Percentiles rank a stretch among this genome's conserved stretches.
phyloP scores from a whole-genome alignment of 257 asterid genomes.

The Cinchona pubescens region DNA sequence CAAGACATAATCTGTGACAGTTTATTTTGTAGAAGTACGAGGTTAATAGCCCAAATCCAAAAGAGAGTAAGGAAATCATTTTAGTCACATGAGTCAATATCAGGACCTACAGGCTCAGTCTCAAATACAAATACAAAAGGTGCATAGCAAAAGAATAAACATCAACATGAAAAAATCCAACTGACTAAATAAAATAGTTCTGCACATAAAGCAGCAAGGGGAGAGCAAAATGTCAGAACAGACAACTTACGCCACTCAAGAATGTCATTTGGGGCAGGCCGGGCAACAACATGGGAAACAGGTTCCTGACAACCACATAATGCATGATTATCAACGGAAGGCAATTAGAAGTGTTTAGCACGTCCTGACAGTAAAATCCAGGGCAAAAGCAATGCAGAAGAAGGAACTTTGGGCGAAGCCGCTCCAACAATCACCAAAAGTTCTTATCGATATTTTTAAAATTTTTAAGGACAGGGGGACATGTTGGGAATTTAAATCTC shows the following conservation, averaged over 20 bases:
- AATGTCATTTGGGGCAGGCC: slow-evolving; percentile 89
- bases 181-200: background rate
- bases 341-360: background rate
- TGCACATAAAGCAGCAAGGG: background rate
- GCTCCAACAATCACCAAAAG: background rate
- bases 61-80: background rate
- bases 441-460: too few species aligned
- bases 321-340: background rate
- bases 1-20: slow-evolving; percentile 84
- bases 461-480: background rate
- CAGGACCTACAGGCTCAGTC: background rate
- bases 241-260: slow-evolving; percentile 97
- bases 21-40: slow-evolving; percentile 17
- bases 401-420: background rate
- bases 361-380: background rate
- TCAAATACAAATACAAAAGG: background rate
- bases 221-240: background rate
- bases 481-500: background rate
- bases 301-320: slow-evolving; percentile 64
- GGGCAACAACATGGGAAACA: slow-evolving; percentile 92
- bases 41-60: background rate
- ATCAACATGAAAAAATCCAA: background rate
- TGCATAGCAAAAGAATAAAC: background rate
- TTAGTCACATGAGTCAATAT: background rate
- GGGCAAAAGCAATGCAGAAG: background rate